A percentile compares a stretch with the other conserved stretches of the same genome.
phyloP scores from a whole-genome alignment of 2,329 filamentous ascomycete species.

The Aspergillus calidoustus region DNA sequence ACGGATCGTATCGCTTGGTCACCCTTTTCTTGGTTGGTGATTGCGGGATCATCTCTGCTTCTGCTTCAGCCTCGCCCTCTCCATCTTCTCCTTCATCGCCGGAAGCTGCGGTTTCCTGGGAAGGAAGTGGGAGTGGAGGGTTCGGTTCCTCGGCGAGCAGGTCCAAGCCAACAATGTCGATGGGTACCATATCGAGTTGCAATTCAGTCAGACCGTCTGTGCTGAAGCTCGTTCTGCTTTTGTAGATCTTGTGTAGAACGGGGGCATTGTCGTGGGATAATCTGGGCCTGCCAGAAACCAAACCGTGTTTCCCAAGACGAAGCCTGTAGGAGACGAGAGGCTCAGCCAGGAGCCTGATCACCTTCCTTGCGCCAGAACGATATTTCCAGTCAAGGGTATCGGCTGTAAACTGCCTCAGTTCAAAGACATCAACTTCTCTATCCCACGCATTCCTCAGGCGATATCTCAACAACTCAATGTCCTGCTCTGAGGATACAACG shows the following conservation, averaged over 20 bases:
- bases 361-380: conserved; percentile 78
- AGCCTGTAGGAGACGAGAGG: conserved; percentile 71
- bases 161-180: conserved; percentile 77
- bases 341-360: conserved; percentile 79
- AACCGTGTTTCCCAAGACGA: conserved; percentile 34
- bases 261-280: conserved; percentile 53
- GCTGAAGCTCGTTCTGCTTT: conserved; percentile 69
- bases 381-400: conserved; percentile 88
- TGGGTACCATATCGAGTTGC: conserved; percentile 76
- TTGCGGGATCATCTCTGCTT: conserved; percentile 27
- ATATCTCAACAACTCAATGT: conserved; percentile 59
- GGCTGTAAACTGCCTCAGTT: conserved; percentile 73
- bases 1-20: conserved; percentile 63
- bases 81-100: conserved; percentile 41
- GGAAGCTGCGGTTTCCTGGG: conserved; percentile 34
- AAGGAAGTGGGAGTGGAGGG: conserved; percentile 51
- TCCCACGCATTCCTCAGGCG: conserved; percentile 62
- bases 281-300: conserved; percentile 30
- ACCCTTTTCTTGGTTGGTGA: conserved; percentile 32
- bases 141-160: conserved; percentile 73
- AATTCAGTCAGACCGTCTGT: conserved; percentile 79
- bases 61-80: conserved; percentile 35
- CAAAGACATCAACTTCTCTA: conserved; percentile 65
- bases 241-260: conserved; percentile 70
- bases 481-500: conserved; percentile 69